Conservation (phyloP, 805 yeast species). For the Sungouiozyma intestinalis region DNA sequence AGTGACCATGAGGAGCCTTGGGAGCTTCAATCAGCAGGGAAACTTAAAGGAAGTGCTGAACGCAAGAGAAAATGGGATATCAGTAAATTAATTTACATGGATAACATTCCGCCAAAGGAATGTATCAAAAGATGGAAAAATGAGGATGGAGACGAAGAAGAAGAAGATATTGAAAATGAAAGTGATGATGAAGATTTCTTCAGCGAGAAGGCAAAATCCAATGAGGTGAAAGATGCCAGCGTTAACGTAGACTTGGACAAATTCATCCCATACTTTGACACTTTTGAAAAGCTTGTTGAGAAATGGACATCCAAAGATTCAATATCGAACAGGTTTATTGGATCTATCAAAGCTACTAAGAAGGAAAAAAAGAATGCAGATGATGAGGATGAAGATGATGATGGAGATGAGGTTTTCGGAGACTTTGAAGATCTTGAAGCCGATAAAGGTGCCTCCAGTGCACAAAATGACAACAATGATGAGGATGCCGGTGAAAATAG, state of each 20-base stretch:
- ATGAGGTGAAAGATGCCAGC: neutral
- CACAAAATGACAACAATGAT: conserved; percentile 7
- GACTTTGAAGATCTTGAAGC: conserved; percentile 42
- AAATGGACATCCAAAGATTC: conserved; percentile 24
- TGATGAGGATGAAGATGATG: conserved; percentile 28
- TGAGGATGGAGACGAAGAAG: conserved; percentile 37
- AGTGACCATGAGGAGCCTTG: conserved; percentile 30
- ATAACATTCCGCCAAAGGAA: conserved; percentile 63
- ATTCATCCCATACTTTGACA: conserved; percentile 28
- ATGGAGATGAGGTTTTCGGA: conserved; percentile 43
- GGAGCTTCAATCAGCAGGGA: conserved; percentile 43
- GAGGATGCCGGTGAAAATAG: conserved; percentile 17
- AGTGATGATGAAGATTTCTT: conserved; percentile 43
- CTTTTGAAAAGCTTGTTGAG: conserved; percentile 21
- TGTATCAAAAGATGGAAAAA: conserved; percentile 63
- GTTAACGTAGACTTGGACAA: conserved; percentile 22
- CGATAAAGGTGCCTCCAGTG: conserved; percentile 8
- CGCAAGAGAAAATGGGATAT: conserved; percentile 61
- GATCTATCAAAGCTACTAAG: conserved; percentile 23
- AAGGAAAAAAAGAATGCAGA: conserved; percentile 20
- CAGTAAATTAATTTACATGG: conserved; percentile 68
- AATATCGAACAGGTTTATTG: conserved; percentile 26
- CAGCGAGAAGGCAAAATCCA: conserved; percentile 35
- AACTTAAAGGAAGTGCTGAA: conserved; percentile 41
- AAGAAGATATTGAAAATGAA: conserved; percentile 31